Percentiles rank a stretch among this genome's conserved stretches.
These are phyloP conservation scores for Letharia columbiana DNA, from an alignment of 495 filamentous ascomycete species.

Conservation along the genomic window DNA sequence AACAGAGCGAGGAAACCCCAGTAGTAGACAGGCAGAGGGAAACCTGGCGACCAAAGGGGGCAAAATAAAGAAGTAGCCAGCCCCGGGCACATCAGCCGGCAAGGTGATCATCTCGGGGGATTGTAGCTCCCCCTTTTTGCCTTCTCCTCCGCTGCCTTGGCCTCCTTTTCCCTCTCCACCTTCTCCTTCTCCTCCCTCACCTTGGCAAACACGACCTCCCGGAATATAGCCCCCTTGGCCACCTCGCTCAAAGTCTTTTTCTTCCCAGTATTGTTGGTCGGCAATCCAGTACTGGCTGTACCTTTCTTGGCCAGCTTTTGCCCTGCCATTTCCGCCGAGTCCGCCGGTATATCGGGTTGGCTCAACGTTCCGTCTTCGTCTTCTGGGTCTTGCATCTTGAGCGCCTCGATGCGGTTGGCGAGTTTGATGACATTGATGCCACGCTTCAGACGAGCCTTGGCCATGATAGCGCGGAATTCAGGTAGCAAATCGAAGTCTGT, in stretches of 20 bases:
- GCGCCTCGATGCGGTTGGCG: conserved; percentile 89
- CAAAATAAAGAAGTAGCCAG: background rate
- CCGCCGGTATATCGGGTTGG: conserved; percentile 53
- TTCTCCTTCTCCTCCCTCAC: conserved; percentile 86
- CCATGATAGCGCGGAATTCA: conserved; percentile 91
- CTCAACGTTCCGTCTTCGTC: conserved; percentile 62
- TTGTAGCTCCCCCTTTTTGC: conserved; percentile 21
- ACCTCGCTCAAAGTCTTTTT: conserved; percentile 64
- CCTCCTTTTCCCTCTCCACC: conserved; percentile 63
- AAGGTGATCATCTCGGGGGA: background rate
- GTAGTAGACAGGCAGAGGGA: background rate
- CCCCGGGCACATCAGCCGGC: background rate
- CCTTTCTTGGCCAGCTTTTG: conserved; percentile 29
- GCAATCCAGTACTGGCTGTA: conserved; percentile 25
- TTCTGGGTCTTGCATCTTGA: conserved; percentile 93
- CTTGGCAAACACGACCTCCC: conserved; percentile 95
- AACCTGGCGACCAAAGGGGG: background rate
- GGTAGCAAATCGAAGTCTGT: conserved; percentile 94
- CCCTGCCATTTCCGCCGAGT: conserved; percentile 40
- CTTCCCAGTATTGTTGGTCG: conserved; percentile 28
- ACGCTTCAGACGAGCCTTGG: conserved; percentile 78
- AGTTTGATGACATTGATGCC: conserved; percentile 97
- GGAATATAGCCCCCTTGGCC: conserved; percentile 87
- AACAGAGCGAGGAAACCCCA: background rate
- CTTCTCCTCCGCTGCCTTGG: conserved; percentile 43